Evolutionary conservation across 2,329 filamentous ascomycete species (phyloP), one percentile per base, ranked within the genome.

Genomic region (Diaporthe humulicola): DNA sequence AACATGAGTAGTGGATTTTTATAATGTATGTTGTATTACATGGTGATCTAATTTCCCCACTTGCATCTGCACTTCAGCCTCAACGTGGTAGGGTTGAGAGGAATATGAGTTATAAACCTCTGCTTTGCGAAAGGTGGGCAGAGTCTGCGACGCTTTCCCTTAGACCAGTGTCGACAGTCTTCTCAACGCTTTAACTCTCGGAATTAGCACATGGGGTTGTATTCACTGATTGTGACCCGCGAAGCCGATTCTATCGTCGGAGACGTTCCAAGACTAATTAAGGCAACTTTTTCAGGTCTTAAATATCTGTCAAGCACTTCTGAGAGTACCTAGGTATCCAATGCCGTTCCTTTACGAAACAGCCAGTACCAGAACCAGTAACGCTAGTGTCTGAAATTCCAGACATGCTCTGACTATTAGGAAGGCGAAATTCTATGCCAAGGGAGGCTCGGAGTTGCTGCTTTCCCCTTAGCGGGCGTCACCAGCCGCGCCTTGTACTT

Each of bases 1-100:
- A 36, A 66, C 45, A 48, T 19, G 22, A 66, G 45, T 66, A 66
- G 61, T 14, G 61, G 40, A 17, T 25, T 36, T 25, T 50, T 3
- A 48, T 64, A 64, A n/a, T 25, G 25, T 28, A 9, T 36, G 61
- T 66, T 66, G 42, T 66, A 66, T 66, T 50, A 30, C 61, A 66
- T 50, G 42, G 22, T 36, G 17, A 30, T 33, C 30, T 50, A 15
- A n/a, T 25, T 66, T 36, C 42, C 61, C 42, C 42, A 36, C 61
- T 50, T 30, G 6, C 17, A 17, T 50, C 25, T 66, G 61, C 42
- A 25, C 30, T 10, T 50, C 12, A 66, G 61, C 60, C 57, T 66
- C 28, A 33, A 36, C 25, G 10, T 66, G 19, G 4, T n/a, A 15
- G 10, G 48, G 9, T 33, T n/a, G 25, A 5, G 15, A n/a, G 8